Evolutionary conservation across 495 filamentous ascomycete genomes (phyloP).

Genomic region (Podospora conica): DNA sequence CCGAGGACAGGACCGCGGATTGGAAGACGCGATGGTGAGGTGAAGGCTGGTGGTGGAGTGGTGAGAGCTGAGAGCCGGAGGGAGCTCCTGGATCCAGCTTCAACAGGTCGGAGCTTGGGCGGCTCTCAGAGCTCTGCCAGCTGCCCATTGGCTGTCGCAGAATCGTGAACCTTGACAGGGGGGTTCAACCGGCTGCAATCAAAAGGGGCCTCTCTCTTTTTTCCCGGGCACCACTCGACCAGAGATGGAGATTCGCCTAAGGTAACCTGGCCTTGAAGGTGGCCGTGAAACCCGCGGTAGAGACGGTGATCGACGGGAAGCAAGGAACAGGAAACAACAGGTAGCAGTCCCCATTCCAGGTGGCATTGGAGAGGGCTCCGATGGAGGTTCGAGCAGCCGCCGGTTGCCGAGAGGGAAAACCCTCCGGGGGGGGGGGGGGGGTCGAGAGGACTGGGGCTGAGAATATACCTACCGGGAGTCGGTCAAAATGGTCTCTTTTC

Average conservation of each 20-base stretch:
- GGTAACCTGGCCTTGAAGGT: background rate
- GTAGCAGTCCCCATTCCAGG: too few relatives aligned
- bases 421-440: background rate
- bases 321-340: background rate
- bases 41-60: background rate
- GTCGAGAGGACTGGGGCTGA: background rate
- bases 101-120: background rate
- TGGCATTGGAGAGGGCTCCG: background rate
- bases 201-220: background rate
- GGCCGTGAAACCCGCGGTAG: background rate
- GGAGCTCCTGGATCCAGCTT: background rate
- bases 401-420: background rate
- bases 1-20: background rate
- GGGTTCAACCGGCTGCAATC: background rate
- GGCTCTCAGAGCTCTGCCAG: background rate
- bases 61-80: too few relatives aligned
- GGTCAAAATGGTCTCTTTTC: background rate
- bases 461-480: background rate
- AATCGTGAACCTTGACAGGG: background rate
- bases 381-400: background rate
- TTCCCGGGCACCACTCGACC: background rate
- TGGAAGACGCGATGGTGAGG: background rate
- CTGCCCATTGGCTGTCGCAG: background rate
- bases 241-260: background rate
- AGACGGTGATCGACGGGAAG: background rate